Conservation (phyloP, 1,139 yeast species). For the Yamadazyma friedrichii region DNA sequence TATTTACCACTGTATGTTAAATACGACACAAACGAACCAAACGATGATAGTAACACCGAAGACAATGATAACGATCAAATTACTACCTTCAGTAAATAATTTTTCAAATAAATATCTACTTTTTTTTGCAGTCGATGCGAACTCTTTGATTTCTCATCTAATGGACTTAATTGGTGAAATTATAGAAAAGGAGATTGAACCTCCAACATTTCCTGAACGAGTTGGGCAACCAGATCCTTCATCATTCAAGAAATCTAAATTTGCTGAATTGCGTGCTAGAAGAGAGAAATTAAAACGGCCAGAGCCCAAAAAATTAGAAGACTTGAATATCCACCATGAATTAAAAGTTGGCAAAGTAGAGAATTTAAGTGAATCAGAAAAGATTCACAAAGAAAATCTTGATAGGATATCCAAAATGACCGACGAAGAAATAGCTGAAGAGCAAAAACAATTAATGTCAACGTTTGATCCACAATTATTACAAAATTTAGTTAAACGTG, state of each 20-base stretch:
- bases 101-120: neutral
- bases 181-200: conserved; percentile 58
- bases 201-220: conserved; percentile 31
- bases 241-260: conserved; percentile 35
- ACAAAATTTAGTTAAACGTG: conserved; percentile 50
- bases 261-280: conserved; percentile 4
- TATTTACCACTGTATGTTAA: conserved; percentile 21
- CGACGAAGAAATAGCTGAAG: conserved; percentile 61
- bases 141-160: neutral
- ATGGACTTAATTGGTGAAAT: conserved; percentile 80
- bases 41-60: neutral
- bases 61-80: too few relatives aligned
- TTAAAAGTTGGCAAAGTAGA: neutral
- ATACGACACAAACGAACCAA: neutral
- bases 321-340: neutral
- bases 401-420: conserved; percentile 63
- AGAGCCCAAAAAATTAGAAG: conserved; percentile 18
- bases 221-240: conserved; percentile 33
- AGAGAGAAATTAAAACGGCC: conserved; percentile 13
- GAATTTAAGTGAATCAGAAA: conserved; percentile 55
- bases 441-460: conserved; percentile 64
- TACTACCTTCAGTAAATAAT: too few relatives aligned
- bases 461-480: conserved; percentile 70
- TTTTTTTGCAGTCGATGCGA: conserved; percentile 1
- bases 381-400: conserved; percentile 75